These are phyloP conservation scores for Arabidopsis suecica DNA, from an alignment of 345 rosid genomes.

Conservation along the genomic window DNA sequence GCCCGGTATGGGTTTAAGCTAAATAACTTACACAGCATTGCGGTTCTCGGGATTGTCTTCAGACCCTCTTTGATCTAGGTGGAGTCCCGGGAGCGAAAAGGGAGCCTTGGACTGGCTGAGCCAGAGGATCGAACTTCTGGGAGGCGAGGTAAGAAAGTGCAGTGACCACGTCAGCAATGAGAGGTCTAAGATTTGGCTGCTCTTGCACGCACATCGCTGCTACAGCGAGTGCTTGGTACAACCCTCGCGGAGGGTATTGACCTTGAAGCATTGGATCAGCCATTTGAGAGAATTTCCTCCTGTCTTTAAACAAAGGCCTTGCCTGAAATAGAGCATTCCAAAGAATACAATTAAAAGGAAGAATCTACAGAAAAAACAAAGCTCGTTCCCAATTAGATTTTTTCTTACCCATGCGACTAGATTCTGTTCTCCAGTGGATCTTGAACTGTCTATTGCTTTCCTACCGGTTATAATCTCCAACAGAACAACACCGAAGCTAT, in stretches of 20 bases:
- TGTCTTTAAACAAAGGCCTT: conserved; percentile 76
- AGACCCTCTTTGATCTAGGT: conserved; percentile 56
- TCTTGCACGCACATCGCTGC: conserved; percentile 96
- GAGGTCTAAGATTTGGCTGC: conserved; percentile 82
- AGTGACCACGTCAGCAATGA: conserved; percentile 89
- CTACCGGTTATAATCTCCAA: conserved; percentile 88
- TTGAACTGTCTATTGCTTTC: conserved; percentile 79
- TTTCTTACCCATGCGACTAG: conserved; percentile 85
- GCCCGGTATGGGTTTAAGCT: not conserved
- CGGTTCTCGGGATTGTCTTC: conserved; percentile 26
- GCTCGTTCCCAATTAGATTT: not conserved
- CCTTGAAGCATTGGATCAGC: conserved; percentile 88
- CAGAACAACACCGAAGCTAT: conserved; percentile 90
- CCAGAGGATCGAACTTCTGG: conserved; percentile 65
- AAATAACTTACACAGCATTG: conserved; percentile 15
- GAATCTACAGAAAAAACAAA: conserved; percentile 14
- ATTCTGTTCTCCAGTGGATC: conserved; percentile 74
- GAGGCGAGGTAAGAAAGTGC: conserved; percentile 85
- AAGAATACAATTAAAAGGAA: conserved; percentile 9
- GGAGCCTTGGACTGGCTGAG: conserved; percentile 52
- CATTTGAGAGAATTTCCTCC: conserved; percentile 77
- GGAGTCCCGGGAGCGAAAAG: conserved; percentile 59
- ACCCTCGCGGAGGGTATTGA: conserved; percentile 77
- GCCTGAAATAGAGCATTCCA: conserved; percentile 62
- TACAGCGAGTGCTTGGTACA: conserved; percentile 93